These are phyloP conservation scores for Jasminum sambac DNA, from an alignment of 257 asterid species.

Conservation along the genomic window DNA sequence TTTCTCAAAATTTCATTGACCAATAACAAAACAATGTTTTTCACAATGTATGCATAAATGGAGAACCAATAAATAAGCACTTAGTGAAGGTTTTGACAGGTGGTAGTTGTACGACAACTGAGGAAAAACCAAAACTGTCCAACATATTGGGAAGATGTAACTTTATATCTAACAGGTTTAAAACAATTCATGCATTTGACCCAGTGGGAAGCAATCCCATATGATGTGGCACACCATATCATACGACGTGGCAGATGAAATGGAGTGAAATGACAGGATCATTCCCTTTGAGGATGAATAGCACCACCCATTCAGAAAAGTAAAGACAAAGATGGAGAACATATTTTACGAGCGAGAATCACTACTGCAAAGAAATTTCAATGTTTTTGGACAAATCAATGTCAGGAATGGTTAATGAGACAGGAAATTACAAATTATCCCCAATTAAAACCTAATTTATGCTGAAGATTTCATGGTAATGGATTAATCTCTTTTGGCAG, in stretches of 20 bases:
- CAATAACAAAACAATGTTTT: slow-evolving; percentile 2
- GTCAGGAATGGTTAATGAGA: neutral
- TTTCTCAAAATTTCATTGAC: slow-evolving; percentile 16
- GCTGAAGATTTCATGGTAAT: too few relatives aligned
- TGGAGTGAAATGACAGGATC: too few relatives aligned
- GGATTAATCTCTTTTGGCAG: too few relatives aligned
- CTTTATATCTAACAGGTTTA: neutral
- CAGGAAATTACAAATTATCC: neutral
- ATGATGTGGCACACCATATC: too few relatives aligned
- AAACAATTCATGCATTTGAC: neutral
- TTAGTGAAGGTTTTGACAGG: neutral
- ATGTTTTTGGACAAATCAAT: neutral
- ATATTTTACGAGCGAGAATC: neutral
- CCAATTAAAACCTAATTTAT: neutral
- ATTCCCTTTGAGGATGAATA: too few relatives aligned
- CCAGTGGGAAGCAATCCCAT: too few relatives aligned
- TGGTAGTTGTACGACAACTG: too few relatives aligned
- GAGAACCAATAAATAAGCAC: neutral
- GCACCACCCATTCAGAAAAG: too few relatives aligned
- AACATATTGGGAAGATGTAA: neutral
- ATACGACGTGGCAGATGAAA: too few relatives aligned
- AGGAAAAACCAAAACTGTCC: too few relatives aligned
- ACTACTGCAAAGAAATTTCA: neutral
- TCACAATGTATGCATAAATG: neutral
- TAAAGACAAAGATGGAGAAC: neutral